Evolutionary conservation across 805 yeast genomes (phyloP).

Genomic region (Saturnispora ahearnii): DNA sequence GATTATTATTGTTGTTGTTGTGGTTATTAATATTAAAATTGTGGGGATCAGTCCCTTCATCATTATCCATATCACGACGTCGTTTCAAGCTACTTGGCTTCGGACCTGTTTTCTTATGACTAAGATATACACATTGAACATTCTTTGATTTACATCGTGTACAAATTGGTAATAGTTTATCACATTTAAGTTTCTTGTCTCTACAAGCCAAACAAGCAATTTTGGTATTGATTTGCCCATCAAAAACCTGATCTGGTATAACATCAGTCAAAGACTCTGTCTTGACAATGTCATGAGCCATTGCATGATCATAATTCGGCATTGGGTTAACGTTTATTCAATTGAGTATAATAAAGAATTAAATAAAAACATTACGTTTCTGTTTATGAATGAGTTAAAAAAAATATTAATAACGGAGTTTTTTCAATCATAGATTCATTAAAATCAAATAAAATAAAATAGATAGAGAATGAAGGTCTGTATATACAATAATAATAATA

Average conservation of each 20-base stretch:
- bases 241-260: conserved; percentile 1
- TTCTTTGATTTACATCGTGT: conserved; percentile 18
- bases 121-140: conserved; percentile 19
- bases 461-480: not conserved
- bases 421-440: not conserved
- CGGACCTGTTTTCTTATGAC: conserved; percentile 28
- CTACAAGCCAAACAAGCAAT: conserved; percentile 29
- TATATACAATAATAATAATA: not conserved
- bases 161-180: conserved; percentile 22
- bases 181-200: conserved; percentile 26
- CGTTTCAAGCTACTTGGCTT: conserved; percentile 14
- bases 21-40: not conserved
- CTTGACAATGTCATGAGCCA: not conserved
- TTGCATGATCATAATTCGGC: not conserved
- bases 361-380: no score
- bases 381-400: no score
- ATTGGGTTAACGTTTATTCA: not conserved
- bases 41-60: not conserved
- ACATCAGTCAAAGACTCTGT: not conserved
- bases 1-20: not conserved
- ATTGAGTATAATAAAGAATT: no score
- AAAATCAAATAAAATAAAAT: not conserved
- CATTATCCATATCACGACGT: not conserved
- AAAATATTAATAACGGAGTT: not conserved
- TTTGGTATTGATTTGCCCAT: conserved; percentile 13